Base-by-base conservation (phyloP, 2,329 filamentous ascomycete species). In the Ceratocystis huliohia region DNA sequence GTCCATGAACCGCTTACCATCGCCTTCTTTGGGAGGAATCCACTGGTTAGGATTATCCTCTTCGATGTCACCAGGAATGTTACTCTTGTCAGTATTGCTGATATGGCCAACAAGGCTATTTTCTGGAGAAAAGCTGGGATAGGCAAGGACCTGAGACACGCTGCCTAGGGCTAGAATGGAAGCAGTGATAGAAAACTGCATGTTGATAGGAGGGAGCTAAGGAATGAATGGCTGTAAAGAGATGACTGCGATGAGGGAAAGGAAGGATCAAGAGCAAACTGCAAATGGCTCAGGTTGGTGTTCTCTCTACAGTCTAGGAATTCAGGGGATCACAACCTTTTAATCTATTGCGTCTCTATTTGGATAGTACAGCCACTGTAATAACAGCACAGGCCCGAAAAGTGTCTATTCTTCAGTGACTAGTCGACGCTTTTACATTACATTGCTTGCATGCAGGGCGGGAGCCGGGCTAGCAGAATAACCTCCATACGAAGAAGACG, bases 121-220 rank as follows among this genome's bases (percentile, higher is more conserved):
- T 37, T 33, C 30, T 3, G 6, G 7, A 37, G 15, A 10, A 20
- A n/a, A 10, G 25, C 53, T 41, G 10, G 67, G 67, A 33, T 63
- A 64, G 20, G 64, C 64, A 8, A 66, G 28, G 30, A 68, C 67
- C 41, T 66, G 64, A 25, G 67, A 56, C 17, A 61, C 61, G 15
- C 61, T 64, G 20, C 59, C 61, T 17, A 68, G 64, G 30, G 64
- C 67, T 6, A 67, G 37, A 61, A 68, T 10, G 45, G 56, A 25
- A 59, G 53, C 25, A 30, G 64, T 50, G 28, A 57, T 37, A 20
- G 65, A 66, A 17, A 65, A 57, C 22, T 22, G 53, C 67, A 68
- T 68, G 17, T 64, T 64, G 59, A 28, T 3, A 10, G 17, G 30
- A 45, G 37, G 8, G 17, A 53, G 37, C 13, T 5, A 10, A 15